phyloP scores from a whole-genome alignment of 148 eudicot genomes.

The Oxyria digyna region DNA sequence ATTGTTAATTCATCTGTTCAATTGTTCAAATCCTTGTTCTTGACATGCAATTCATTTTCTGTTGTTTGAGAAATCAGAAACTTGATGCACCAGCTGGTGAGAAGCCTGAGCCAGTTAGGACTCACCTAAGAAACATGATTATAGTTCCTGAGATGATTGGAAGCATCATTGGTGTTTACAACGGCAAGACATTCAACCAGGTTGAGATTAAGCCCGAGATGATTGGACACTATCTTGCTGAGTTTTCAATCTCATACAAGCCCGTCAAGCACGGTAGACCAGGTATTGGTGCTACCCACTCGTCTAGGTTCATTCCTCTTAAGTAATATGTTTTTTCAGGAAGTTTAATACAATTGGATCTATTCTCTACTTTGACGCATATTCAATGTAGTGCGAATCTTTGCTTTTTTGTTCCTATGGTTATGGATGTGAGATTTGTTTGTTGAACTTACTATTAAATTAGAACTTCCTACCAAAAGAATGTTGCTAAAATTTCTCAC shows the following conservation, averaged over 20 bases:
- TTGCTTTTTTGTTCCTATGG: background rate
- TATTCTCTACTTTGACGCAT: background rate
- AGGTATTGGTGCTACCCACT: constrained; percentile 68
- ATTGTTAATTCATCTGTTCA: background rate
- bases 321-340: constrained; percentile 19
- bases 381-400: background rate
- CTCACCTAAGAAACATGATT: constrained; percentile 48
- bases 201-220: constrained; percentile 59
- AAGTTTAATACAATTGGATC: background rate
- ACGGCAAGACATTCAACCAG: constrained; percentile 45
- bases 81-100: constrained; percentile 53
- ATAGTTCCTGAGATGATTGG: constrained; percentile 70
- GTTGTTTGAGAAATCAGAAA: constrained; percentile 21
- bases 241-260: constrained; percentile 53
- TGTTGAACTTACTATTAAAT: background rate
- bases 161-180: constrained; percentile 45
- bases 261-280: constrained; percentile 65
- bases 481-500: no score
- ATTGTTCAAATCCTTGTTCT: background rate
- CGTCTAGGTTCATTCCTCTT: constrained; percentile 60
- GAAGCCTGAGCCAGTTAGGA: constrained; percentile 43
- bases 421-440: background rate
- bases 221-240: constrained; percentile 54
- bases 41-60: background rate
- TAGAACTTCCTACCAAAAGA: background rate